A percentile compares a stretch with the other conserved stretches of the same genome.
Conservation (phyloP, 2,329 filamentous ascomycete genomes). For the Blastomyces gilchristii region DNA sequence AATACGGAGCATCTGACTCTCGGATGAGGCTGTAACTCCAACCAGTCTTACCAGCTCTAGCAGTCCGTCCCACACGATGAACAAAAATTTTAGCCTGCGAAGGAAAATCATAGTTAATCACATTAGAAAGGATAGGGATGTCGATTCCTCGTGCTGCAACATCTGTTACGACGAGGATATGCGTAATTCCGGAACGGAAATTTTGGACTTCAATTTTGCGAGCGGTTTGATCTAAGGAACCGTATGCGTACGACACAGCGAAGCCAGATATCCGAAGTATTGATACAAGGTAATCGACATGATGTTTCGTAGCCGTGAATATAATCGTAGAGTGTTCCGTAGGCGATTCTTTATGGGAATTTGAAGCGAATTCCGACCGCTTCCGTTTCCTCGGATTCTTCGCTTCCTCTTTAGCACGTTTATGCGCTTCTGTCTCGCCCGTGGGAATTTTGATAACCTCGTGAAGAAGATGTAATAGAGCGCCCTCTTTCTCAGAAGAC, state of each 20-base stretch:
- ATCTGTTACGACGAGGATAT: conserved; percentile 91
- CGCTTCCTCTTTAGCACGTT: conserved; percentile 36
- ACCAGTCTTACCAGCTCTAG: conserved; percentile 79
- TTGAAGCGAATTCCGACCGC: conserved; percentile 39
- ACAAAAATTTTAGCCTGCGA: conserved; percentile 95
- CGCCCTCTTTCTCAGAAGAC: conserved; percentile 85
- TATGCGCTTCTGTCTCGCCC: conserved; percentile 47
- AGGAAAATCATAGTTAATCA: conserved; percentile 98
- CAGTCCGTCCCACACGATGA: conserved; percentile 90
- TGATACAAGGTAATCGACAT: conserved; percentile 82
- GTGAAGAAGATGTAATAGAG: conserved; percentile 75
- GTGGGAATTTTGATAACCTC: conserved; percentile 87
- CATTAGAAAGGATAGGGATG: conserved; percentile 89
- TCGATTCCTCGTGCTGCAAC: conserved; percentile 95
- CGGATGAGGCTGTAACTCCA: conserved; percentile 93
- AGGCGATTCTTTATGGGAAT: conserved; percentile 56
- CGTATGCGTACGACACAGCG: conserved; percentile 87
- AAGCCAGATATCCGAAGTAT: conserved; percentile 76
- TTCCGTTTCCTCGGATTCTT: conserved; percentile 39
- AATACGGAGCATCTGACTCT: conserved; percentile 79
- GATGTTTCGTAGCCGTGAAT: conserved; percentile 91
- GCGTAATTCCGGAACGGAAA: conserved; percentile 72
- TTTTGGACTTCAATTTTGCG: conserved; percentile 85
- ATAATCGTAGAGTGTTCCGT: conserved; percentile 89
- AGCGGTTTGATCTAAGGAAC: conserved; percentile 85